These are phyloP conservation scores for Rubroshorea leprosula DNA, from an alignment of 345 rosid species.

Conservation along the genomic window DNA sequence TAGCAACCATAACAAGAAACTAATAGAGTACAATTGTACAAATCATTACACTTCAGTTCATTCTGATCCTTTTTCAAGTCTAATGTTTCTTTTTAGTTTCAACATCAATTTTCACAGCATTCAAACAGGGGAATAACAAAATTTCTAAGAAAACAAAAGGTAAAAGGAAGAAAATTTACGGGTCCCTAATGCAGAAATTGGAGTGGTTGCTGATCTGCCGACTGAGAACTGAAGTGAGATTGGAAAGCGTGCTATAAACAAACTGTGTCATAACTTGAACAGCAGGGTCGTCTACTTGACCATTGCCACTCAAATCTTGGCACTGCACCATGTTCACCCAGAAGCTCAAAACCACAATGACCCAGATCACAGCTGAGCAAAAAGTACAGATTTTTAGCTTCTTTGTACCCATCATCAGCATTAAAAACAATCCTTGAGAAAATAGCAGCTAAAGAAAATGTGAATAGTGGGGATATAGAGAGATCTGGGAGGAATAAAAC, in stretches of 20 bases:
- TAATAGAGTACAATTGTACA: slow-evolving; percentile 1
- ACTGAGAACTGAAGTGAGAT: slow-evolving; percentile 47
- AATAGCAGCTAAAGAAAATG: neutral
- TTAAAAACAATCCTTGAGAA: neutral
- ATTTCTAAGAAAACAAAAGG: no score
- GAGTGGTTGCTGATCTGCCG: slow-evolving; percentile 40
- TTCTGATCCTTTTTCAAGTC: neutral
- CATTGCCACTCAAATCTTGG: slow-evolving; percentile 52
- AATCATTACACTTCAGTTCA: neutral
- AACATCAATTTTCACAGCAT: no score
- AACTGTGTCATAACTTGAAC: slow-evolving; percentile 41
- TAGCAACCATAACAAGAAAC: no score
- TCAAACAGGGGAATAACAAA: no score
- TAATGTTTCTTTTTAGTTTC: no score
- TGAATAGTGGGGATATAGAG: neutral
- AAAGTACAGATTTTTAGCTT: slow-evolving; percentile 24
- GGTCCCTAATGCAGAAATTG: slow-evolving; percentile 68
- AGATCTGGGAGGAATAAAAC: no score
- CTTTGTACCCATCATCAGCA: slow-evolving; percentile 33
- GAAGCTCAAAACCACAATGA: slow-evolving; percentile 32
- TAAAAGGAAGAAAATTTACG: slow-evolving; percentile 35
- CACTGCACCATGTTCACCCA: slow-evolving; percentile 28
- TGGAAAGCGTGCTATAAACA: slow-evolving; percentile 42
- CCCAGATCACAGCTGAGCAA: slow-evolving; percentile 35
- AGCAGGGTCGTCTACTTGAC: slow-evolving; percentile 41